Conservation (phyloP, 2,329 filamentous ascomycete species). For the Penicillium sp. region DNA sequence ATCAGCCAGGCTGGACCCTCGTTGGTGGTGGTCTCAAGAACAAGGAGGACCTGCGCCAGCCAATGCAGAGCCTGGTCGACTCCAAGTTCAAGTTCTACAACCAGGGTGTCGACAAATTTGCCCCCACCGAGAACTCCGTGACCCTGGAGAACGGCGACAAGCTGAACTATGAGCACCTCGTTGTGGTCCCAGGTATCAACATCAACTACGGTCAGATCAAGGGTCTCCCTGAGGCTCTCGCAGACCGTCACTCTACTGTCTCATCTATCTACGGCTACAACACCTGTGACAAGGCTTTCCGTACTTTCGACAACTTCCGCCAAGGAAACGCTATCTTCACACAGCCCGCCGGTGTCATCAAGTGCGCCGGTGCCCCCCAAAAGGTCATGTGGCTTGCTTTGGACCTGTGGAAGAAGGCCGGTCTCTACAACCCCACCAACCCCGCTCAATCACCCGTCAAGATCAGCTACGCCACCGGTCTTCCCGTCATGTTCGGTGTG, state of each 20-base stretch:
- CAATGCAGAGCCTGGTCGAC: conserved; percentile 56
- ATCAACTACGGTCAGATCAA: conserved; percentile 55
- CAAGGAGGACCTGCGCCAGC: conserved; percentile 58
- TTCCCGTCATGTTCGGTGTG: conserved; percentile 61
- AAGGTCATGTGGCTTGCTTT: conserved; percentile 65
- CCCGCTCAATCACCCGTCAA: conserved; percentile 48
- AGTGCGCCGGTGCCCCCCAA: conserved; percentile 63
- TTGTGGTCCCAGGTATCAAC: conserved; percentile 61
- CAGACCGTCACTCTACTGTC: conserved; percentile 50
- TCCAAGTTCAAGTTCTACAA: conserved; percentile 64
- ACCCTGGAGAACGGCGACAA: conserved; percentile 58
- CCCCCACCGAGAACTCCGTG: conserved; percentile 59
- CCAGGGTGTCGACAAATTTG: conserved; percentile 52
- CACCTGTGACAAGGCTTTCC: conserved; percentile 56
- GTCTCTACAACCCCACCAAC: conserved; percentile 50
- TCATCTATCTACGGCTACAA: conserved; percentile 62
- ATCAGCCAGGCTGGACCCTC: conserved; percentile 70
- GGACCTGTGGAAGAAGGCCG: conserved; percentile 59
- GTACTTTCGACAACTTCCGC: conserved; percentile 49
- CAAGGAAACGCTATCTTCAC: conserved; percentile 61
- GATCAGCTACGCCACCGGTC: conserved; percentile 58
- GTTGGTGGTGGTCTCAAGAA: conserved; percentile 67
- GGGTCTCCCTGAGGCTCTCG: conserved; percentile 59
- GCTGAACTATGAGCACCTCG: conserved; percentile 64
- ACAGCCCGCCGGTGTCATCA: conserved; percentile 59